These are phyloP conservation scores for Chernovozyma sophiae-reginae DNA, from an alignment of 1,139 yeast genomes.

Conservation along the genomic window DNA sequence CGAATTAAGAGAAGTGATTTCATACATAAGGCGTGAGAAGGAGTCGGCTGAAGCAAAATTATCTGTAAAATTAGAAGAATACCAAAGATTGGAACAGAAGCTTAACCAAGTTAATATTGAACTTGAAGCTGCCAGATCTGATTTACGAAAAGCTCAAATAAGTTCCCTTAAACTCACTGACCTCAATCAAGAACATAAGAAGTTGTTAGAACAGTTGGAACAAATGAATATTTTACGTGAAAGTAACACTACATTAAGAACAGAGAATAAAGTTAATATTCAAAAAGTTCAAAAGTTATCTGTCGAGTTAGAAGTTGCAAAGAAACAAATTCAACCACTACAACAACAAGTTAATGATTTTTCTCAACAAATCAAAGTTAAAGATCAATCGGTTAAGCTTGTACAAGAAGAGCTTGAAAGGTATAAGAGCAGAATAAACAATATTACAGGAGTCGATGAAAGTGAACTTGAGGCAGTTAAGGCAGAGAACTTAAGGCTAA, in stretches of 20 bases:
- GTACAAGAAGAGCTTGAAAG: constrained; percentile 39
- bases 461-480: constrained; percentile 27
- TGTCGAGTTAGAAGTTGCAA: constrained; percentile 14
- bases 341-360: constrained; percentile 19
- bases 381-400: constrained; percentile 30
- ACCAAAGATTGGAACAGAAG: constrained; percentile 41
- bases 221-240: constrained; percentile 72
- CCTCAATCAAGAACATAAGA: constrained; percentile 46
- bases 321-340: constrained; percentile 19
- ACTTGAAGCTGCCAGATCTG: constrained; percentile 41
- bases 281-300: constrained; percentile 22
- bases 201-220: constrained; percentile 55
- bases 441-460: constrained; percentile 16
- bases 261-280: constrained; percentile 36
- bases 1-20: constrained; percentile 49
- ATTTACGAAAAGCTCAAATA: constrained; percentile 33
- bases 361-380: constrained; percentile 24
- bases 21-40: constrained; percentile 69
- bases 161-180: constrained; percentile 36
- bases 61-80: constrained; percentile 47
- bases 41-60: constrained; percentile 65
- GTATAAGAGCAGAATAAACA: constrained; percentile 14
- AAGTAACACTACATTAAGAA: constrained; percentile 64
- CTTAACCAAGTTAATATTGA: constrained; percentile 38
- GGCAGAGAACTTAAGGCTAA: constrained; percentile 25